phyloP scores from a whole-genome alignment of 78 protist genomes.

The Andalucia godoyi region DNA sequence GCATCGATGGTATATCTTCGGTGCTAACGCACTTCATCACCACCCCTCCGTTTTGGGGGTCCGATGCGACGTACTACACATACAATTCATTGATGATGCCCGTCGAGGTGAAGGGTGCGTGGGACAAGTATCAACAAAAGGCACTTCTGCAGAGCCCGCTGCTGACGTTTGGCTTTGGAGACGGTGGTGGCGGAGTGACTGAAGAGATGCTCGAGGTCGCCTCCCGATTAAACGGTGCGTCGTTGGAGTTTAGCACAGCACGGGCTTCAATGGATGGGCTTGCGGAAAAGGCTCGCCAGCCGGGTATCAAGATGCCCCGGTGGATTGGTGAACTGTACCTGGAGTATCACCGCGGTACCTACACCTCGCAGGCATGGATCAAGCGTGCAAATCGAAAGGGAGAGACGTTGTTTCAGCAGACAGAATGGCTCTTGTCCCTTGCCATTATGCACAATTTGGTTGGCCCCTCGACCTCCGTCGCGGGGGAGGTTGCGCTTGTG shows the following conservation, averaged over 20 bases:
- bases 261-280: not conserved
- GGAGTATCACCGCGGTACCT: slow-evolving; percentile 73
- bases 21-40: slow-evolving; percentile 74
- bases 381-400: slow-evolving; percentile 43
- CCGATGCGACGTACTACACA: no score
- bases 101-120: not conserved
- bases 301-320: not conserved
- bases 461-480: not conserved
- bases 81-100: slow-evolving; percentile 35
- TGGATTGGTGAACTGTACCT: slow-evolving; percentile 43
- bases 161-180: not conserved
- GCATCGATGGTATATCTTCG: slow-evolving; percentile 60
- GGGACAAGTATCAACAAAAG: slow-evolving; percentile 28
- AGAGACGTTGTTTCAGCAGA: slow-evolving; percentile 32
- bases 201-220: not conserved
- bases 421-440: slow-evolving; percentile 15
- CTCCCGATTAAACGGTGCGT: not conserved
- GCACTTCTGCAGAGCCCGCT: slow-evolving; percentile 10
- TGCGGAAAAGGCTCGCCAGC: not conserved
- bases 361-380: slow-evolving; percentile 41
- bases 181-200: slow-evolving; percentile 4
- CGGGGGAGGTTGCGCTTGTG: not conserved
- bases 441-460: not conserved
- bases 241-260: not conserved
- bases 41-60: no score